Percentiles rank a stretch among this genome's conserved stretches.
These are phyloP conservation scores for Adansonia gregorii DNA, from an alignment of 441 rosid genomes.

Conservation along the genomic window DNA sequence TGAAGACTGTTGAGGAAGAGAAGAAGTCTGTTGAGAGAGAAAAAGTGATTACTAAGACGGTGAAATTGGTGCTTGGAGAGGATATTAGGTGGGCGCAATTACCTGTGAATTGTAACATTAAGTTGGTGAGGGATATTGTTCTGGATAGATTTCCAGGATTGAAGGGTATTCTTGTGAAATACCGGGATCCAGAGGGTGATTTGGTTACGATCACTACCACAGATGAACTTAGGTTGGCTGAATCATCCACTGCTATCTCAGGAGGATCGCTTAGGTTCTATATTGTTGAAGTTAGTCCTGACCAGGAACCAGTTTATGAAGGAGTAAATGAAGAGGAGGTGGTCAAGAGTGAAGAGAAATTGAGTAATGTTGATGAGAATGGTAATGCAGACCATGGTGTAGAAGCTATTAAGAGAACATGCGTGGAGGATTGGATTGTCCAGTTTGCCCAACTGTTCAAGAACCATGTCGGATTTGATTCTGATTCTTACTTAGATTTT, in stretches of 20 bases:
- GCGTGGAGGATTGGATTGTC: slow-evolving; percentile 81
- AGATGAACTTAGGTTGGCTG: slow-evolving; percentile 82
- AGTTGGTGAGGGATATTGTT: slow-evolving; percentile 69
- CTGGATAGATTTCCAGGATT: slow-evolving; percentile 74
- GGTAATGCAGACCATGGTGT: slow-evolving; percentile 43
- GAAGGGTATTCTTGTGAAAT: slow-evolving; percentile 76
- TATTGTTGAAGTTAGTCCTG: slow-evolving; percentile 63
- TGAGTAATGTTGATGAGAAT: slow-evolving; percentile 44
- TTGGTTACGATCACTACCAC: slow-evolving; percentile 82
- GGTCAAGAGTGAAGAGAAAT: slow-evolving; percentile 35
- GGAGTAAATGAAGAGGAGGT: slow-evolving; percentile 41
- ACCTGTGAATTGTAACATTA: slow-evolving; percentile 65
- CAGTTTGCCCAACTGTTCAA: slow-evolving; percentile 89
- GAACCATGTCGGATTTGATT: slow-evolving; percentile 91
- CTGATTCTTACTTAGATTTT: slow-evolving; percentile 88
- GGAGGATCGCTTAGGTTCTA: slow-evolving; percentile 74
- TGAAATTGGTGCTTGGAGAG: slow-evolving; percentile 86
- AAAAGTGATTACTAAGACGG: slow-evolving; percentile 56
- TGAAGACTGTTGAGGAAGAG: slow-evolving; percentile 45
- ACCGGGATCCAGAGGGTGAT: slow-evolving; percentile 89
- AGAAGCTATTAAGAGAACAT: slow-evolving; percentile 46
- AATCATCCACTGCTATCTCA: slow-evolving; percentile 55
- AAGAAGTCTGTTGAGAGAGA: slow-evolving; percentile 54
- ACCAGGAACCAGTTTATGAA: slow-evolving; percentile 80
- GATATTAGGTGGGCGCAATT: slow-evolving; percentile 91